Evolutionary conservation across 1,139 yeast species (phyloP).

Genomic region (Magnusiomyces tetraspermus): DNA sequence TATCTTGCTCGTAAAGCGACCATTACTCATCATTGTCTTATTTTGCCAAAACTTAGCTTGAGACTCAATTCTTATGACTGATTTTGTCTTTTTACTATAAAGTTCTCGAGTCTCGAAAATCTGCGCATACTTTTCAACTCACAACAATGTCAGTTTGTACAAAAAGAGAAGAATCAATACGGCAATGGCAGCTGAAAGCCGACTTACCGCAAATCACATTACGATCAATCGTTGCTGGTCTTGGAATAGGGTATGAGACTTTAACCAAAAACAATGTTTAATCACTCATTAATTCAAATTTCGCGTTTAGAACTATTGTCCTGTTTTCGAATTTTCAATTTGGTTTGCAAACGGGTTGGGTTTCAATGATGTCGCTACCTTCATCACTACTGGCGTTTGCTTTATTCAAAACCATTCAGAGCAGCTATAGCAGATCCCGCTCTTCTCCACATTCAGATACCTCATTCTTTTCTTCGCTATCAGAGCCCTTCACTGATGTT

Average conservation of each 20-base stretch:
- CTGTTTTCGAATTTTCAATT: slow-evolving; percentile 86
- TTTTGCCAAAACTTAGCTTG: no score
- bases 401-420: slow-evolving; percentile 47
- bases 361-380: slow-evolving; percentile 98
- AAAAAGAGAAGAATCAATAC: background rate
- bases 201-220: slow-evolving; percentile 48
- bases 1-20: no score
- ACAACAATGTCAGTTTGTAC: background rate
- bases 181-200: slow-evolving; percentile 10
- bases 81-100: no score
- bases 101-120: no score
- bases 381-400: slow-evolving; percentile 85
- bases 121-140: no score
- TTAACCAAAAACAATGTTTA: no score
- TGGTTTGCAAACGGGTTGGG: slow-evolving; percentile 98
- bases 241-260: slow-evolving; percentile 12
- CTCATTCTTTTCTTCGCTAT: slow-evolving; percentile 28
- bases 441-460: background rate
- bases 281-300: no score
- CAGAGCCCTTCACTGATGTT: slow-evolving; percentile 63
- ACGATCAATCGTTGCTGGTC: slow-evolving; percentile 63
- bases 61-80: no score
- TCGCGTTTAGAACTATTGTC: slow-evolving; percentile 48
- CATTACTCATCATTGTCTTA: no score
- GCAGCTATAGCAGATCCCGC: background rate